A percentile compares a stretch with the other conserved stretches of the same genome.
Conservation (phyloP, 2,329 filamentous ascomycete genomes). For the Arthroderma uncinatum region DNA sequence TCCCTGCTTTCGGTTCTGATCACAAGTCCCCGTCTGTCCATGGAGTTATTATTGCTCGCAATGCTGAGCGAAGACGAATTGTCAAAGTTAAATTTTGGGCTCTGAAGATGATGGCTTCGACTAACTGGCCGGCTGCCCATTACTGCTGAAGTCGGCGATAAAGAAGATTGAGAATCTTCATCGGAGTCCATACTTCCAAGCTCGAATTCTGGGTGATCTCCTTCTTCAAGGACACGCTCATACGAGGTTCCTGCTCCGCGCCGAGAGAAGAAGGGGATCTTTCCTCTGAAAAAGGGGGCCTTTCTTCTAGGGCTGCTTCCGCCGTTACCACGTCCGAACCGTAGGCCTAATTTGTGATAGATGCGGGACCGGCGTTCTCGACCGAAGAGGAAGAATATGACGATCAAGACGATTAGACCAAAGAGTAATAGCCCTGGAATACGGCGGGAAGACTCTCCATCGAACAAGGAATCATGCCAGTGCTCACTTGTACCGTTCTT, state of each 20-base stretch:
- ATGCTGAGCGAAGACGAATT: slow-evolving; percentile 32
- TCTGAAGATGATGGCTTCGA: slow-evolving; percentile 24
- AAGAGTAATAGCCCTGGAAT: slow-evolving; percentile 69
- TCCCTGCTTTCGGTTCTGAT: slow-evolving; percentile 80
- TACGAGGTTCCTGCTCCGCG: slow-evolving; percentile 45
- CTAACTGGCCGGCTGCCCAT: slow-evolving; percentile 15
- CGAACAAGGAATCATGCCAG: slow-evolving; percentile 53
- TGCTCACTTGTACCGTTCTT: slow-evolving; percentile 35
- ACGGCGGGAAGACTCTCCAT: slow-evolving; percentile 54
- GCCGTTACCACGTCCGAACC: slow-evolving; percentile 29
- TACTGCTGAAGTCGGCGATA: slow-evolving; percentile 41
- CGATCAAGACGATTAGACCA: slow-evolving; percentile 57
- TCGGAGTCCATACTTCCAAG: slow-evolving; percentile 54
- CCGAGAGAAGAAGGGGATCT: slow-evolving; percentile 27
- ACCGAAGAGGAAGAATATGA: slow-evolving; percentile 64
- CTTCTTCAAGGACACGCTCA: slow-evolving; percentile 77
- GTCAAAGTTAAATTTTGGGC: slow-evolving; percentile 30
- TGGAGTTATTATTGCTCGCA: slow-evolving; percentile 19
- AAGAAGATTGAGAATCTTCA: slow-evolving; percentile 52
- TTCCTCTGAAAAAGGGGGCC: slow-evolving; percentile 48
- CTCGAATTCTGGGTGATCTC: slow-evolving; percentile 58
- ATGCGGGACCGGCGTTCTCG: slow-evolving; percentile 60
- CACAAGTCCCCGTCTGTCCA: slow-evolving; percentile 58
- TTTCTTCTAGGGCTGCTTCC: slow-evolving; percentile 18
- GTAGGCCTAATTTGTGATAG: slow-evolving; percentile 42